Evolutionary conservation across 2,329 filamentous ascomycete species (phyloP), one percentile per base, ranked within the genome.

Genomic region (Beauveria scarabaeidicola): DNA sequence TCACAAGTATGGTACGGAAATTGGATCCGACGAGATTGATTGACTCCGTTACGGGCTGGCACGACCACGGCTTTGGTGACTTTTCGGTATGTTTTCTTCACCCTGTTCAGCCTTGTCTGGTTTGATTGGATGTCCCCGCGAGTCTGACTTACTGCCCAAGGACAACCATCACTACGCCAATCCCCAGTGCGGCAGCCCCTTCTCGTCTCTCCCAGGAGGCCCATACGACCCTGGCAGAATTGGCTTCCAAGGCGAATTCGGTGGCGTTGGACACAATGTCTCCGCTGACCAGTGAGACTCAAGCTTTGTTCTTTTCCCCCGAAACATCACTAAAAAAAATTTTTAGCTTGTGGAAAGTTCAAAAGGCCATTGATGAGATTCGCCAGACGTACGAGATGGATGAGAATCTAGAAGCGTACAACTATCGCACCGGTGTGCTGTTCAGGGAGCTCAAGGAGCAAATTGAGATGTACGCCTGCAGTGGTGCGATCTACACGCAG

Each of bases 111-210:
- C 57, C 15, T 52, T 57, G 17, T 50, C 5, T n/a, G 10, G 11
- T 15, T 15, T 13, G 15, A 29, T 25, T 25, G 11, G 11, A 36
- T 27, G 3, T 25, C 0, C 38, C 13, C 36, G 29, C 15, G 6
- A 36, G 2, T 17, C 57, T 59, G 7, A 21, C 57, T 59, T 9
- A 43, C 17, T 21, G 7, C 17, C 7, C 3, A 62, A 81, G 72
- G 86, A 90, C 61, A 89, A 89, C 64, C 86, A 89, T 64, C 84
- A 89, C 68, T 90, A 90, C 68, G 83, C 86, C 0, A 85, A 82
- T 46, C 84, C 87, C 0, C 86, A 90, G 65, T 90, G 87, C 61
- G 87, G 87, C 7, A 81, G 85, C 0, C 87, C 87, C 0, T 89
- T 84, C 67, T 88, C 86, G 70, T 88, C 85, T 0, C 75, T 74